Evolutionary conservation across 2,329 filamentous ascomycete genomes (phyloP).

Genomic region (Rosellinia necatrix): DNA sequence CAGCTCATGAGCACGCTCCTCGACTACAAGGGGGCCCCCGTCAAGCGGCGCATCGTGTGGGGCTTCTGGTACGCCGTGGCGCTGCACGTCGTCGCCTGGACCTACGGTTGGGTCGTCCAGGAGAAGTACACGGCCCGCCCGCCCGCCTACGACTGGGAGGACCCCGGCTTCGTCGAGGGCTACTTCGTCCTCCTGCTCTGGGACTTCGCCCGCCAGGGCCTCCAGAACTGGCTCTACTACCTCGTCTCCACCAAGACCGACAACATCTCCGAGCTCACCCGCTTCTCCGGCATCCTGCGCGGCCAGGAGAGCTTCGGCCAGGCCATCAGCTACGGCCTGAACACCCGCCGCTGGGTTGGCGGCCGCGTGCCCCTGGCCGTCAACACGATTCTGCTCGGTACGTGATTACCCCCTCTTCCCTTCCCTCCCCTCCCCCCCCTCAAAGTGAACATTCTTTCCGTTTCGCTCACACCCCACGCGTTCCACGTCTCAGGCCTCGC

Average conservation of each 20-base stretch:
- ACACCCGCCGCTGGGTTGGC: conserved; percentile 45
- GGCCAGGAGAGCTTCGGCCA: conserved; percentile 49
- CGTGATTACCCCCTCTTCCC: conserved; percentile 13
- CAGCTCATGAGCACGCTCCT: conserved; percentile 53
- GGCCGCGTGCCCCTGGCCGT: conserved; percentile 46
- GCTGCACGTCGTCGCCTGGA: conserved; percentile 53
- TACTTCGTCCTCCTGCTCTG: conserved; percentile 72
- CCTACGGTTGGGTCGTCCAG: conserved; percentile 58
- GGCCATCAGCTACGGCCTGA: conserved; percentile 46
- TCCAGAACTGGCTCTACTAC: conserved; percentile 63
- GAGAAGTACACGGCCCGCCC: conserved; percentile 57
- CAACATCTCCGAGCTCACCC: conserved; percentile 57
- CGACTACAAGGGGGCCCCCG: conserved; percentile 27
- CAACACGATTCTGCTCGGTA: conserved; percentile 47
- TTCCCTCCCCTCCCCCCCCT: neutral
- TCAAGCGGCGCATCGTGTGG: conserved; percentile 48
- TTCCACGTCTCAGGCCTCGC: conserved; percentile 33
- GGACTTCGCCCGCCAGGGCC: conserved; percentile 54
- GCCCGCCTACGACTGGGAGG: conserved; percentile 67
- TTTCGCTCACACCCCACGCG: neutral
- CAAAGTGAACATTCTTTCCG: neutral
- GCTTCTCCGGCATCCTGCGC: conserved; percentile 46
- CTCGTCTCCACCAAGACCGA: conserved; percentile 59
- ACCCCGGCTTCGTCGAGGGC: conserved; percentile 65
- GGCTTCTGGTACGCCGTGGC: conserved; percentile 52